Evolutionary conservation across 1,139 yeast species (phyloP).

Genomic region (Kluyveromyces marxianus): DNA sequence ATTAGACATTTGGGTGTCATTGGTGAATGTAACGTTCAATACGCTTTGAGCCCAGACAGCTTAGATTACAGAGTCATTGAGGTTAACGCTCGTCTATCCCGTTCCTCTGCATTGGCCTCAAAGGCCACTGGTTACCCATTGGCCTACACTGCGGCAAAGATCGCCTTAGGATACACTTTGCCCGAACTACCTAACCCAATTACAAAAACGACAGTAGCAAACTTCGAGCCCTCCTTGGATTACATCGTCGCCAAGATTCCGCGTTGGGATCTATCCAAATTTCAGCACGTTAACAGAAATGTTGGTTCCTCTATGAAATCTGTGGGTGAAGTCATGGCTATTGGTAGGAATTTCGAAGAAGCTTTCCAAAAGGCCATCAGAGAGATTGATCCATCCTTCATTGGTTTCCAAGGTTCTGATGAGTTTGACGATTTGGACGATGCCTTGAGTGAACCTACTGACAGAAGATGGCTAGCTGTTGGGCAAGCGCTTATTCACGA

Average conservation of each 20-base stretch:
- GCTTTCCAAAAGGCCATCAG: conserved; percentile 97
- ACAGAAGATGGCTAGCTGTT: conserved; percentile 96
- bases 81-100: conserved; percentile 93
- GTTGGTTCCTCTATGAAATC: conserved; percentile 97
- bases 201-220: conserved; percentile 91
- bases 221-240: conserved; percentile 94
- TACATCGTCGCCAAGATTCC: conserved; percentile 96
- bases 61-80: conserved; percentile 94
- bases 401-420: conserved; percentile 88
- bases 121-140: conserved; percentile 98
- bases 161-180: conserved; percentile 87
- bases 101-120: conserved; percentile 96
- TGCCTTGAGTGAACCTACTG: conserved; percentile 83
- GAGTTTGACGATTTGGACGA: conserved; percentile 64
- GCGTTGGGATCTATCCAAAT: conserved; percentile 95
- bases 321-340: conserved; percentile 99
- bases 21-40: conserved; percentile 98
- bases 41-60: conserved; percentile 92
- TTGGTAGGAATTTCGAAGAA: conserved; percentile 96
- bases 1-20: conserved; percentile 97
- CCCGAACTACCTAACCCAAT: conserved; percentile 96
- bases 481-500: conserved; percentile 93
- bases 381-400: conserved; percentile 85
- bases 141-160: conserved; percentile 97
- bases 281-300: conserved; percentile 87